These are phyloP conservation scores for Pistacia integerrima DNA, from an alignment of 345 rosid genomes.

Conservation along the genomic window DNA sequence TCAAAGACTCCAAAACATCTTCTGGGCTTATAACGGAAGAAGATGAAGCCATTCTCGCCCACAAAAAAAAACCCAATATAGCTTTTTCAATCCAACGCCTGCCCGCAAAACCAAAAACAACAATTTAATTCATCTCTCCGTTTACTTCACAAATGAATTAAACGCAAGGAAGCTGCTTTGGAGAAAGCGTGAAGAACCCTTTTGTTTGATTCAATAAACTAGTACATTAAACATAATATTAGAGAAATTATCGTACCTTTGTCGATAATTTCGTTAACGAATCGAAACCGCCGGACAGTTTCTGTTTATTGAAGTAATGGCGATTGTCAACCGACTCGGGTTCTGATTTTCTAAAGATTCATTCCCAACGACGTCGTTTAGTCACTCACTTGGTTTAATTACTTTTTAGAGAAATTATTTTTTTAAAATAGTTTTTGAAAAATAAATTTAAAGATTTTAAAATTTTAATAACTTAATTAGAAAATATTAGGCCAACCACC, in stretches of 20 bases:
- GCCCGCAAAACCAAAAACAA: slow-evolving; percentile 15
- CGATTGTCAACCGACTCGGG: background rate
- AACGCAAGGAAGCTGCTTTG: background rate
- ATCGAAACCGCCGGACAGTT: too few species aligned
- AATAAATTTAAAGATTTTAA: too few species aligned
- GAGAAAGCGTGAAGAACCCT: background rate
- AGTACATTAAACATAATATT: too few species aligned
- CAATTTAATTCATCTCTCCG: background rate
- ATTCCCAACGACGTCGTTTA: background rate
- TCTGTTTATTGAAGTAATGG: too few species aligned
- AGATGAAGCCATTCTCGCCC: slow-evolving; percentile 50
- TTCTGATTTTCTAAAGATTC: background rate
- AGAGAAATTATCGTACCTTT: background rate
- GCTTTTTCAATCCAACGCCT: background rate
- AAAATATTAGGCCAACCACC: too few species aligned
- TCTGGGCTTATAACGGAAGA: slow-evolving; percentile 78
- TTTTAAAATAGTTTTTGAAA: too few species aligned
- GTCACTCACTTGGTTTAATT: too few species aligned
- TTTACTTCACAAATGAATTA: background rate
- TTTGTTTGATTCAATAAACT: background rate
- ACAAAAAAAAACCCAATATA: background rate
- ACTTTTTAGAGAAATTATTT: too few species aligned
- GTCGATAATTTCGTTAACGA: too few species aligned
- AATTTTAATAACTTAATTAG: too few species aligned
- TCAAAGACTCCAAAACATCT: slow-evolving; percentile 77